A percentile compares a stretch with the other conserved stretches of the same genome.
Conservation (phyloP, 345 rosid genomes). For the Heritiera littoralis region DNA sequence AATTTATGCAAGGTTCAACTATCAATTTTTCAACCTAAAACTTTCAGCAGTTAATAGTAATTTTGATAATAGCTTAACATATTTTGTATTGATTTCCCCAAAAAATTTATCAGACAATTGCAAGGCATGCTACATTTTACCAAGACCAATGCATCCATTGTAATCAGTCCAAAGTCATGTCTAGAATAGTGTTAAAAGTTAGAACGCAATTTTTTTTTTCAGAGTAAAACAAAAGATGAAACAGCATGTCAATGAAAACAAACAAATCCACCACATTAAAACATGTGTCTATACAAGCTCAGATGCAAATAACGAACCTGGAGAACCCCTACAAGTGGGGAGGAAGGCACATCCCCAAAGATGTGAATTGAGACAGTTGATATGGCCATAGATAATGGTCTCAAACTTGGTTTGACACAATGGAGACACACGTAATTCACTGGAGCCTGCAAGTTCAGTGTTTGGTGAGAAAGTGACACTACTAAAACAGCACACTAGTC, state of each 20-base stretch:
- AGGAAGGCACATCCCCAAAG: constrained; percentile 97
- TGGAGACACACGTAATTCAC: constrained; percentile 94
- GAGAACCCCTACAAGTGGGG: constrained; percentile 91
- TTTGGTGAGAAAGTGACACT: constrained; percentile 1
- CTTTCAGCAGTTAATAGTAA: background rate
- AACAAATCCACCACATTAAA: background rate
- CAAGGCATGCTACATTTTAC: constrained; percentile 2
- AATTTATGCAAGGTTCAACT: background rate
- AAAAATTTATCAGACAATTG: background rate
- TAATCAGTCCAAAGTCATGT: background rate
- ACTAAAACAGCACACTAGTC: background rate
- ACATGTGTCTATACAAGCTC: constrained; percentile 1
- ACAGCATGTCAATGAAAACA: background rate
- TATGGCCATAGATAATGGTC: constrained; percentile 93
- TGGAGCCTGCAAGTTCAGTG: constrained; percentile 60
- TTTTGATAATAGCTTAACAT: background rate
- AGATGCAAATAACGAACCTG: constrained; percentile 50
- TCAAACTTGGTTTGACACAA: constrained; percentile 83
- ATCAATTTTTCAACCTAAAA: constrained; percentile 7
- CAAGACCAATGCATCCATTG: background rate
- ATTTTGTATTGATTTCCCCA: background rate
- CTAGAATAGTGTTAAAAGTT: background rate
- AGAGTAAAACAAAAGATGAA: background rate
- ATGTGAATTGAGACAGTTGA: constrained; percentile 91
- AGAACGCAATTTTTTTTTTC: background rate